Conservation (phyloP, 108 stramenopile species). For the Cylindrotheca closterium region DNA sequence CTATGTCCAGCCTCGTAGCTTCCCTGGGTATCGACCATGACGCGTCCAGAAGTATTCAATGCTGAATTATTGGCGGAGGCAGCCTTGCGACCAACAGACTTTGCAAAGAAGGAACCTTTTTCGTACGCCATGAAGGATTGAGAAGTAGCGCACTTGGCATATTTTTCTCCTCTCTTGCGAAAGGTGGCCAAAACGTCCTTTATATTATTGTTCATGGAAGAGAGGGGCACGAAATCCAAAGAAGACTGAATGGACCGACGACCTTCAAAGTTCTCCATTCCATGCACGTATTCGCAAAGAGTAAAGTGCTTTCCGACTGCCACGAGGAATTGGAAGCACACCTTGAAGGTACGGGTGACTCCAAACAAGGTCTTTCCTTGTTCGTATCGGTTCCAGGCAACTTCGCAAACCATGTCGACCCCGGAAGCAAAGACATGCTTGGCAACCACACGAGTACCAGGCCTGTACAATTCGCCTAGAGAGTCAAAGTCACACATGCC, state of each 20-base stretch:
- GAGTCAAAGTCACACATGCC: constrained; percentile 69
- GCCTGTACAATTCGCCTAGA: constrained; percentile 40
- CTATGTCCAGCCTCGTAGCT: constrained; percentile 54
- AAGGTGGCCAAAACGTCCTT: constrained; percentile 26
- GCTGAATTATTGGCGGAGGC: constrained; percentile 21
- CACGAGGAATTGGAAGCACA: constrained; percentile 57
- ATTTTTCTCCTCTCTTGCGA: constrained; percentile 46
- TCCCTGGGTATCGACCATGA: constrained; percentile 65
- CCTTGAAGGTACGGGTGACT: constrained; percentile 45
- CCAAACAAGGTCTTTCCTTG: constrained; percentile 53
- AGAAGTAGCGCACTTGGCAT: constrained; percentile 40
- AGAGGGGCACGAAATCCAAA: constrained; percentile 51
- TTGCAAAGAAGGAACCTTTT: constrained; percentile 57
- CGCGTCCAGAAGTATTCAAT: constrained; percentile 52
- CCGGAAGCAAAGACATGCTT: constrained; percentile 54
- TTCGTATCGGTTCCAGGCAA: constrained; percentile 58
- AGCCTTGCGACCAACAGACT: constrained; percentile 29
- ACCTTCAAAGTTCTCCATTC: constrained; percentile 63
- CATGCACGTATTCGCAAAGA: constrained; percentile 65
- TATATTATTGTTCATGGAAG: constrained; percentile 16
- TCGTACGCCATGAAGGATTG: constrained; percentile 53
- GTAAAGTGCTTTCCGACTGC: constrained; percentile 42
- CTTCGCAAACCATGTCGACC: constrained; percentile 55
- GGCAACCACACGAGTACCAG: constrained; percentile 49
- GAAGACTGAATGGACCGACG: constrained; percentile 25